Percentiles rank a stretch among this genome's conserved stretches.
These are phyloP conservation scores for Euphorbia pulcherrima DNA, from an alignment of 345 rosid genomes.

Conservation along the genomic window DNA sequence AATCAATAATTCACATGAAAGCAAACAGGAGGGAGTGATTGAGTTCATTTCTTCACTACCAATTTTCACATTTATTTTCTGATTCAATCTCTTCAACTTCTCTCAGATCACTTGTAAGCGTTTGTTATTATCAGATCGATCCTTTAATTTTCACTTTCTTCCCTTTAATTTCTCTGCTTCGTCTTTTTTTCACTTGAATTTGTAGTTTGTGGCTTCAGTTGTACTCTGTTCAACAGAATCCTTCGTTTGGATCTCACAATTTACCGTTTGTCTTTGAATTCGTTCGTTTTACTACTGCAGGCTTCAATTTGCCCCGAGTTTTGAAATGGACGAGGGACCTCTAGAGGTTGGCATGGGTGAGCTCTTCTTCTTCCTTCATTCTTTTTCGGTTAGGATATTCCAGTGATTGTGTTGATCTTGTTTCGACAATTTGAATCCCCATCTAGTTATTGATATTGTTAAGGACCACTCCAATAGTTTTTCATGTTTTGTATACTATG, in stretches of 20 bases:
- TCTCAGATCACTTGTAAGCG: not conserved
- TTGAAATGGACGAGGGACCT: slow-evolving; percentile 64
- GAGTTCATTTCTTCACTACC: not conserved
- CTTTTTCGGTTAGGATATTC: not conserved
- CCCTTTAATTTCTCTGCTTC: not conserved
- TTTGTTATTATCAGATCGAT: not conserved
- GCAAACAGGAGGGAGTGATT: not conserved
- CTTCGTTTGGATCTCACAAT: not conserved
- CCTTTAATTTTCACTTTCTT: not conserved
- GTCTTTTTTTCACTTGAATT: not conserved
- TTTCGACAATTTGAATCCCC: not conserved
- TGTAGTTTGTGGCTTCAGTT: not conserved
- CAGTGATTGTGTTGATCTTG: too few species aligned
- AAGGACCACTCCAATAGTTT: too few species aligned
- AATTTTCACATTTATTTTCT: not conserved
- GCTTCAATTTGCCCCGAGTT: slow-evolving; percentile 9
- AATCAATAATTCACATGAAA: not conserved
- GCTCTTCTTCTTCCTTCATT: not conserved
- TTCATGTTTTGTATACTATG: not conserved
- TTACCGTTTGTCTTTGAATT: not conserved
- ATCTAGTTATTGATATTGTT: too few species aligned
- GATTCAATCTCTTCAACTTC: not conserved
- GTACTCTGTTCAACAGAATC: not conserved
- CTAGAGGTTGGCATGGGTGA: slow-evolving; percentile 87
- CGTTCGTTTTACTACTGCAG: not conserved